Evolutionary conservation across 148 eudicot species (phyloP).

Genomic region (Fagopyrum homotropicum): DNA sequence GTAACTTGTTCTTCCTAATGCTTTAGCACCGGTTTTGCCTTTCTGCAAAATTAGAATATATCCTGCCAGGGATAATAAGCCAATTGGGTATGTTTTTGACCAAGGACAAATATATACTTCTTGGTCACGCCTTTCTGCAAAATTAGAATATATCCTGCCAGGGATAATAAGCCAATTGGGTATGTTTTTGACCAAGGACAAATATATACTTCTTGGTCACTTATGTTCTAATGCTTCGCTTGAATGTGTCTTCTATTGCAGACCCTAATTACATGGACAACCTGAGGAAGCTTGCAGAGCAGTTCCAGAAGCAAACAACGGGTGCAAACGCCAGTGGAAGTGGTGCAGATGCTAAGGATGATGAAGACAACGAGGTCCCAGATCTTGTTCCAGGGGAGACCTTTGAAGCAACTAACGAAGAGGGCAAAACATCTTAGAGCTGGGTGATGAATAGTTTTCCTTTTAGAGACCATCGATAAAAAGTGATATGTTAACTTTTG

Average conservation of each 20-base stretch:
- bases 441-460: too few species aligned
- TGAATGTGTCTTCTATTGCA: neutral
- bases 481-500: too few species aligned
- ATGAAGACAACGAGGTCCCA: conserved; percentile 78
- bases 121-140: conserved; percentile 25
- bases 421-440: conserved; percentile 18
- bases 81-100: conserved; percentile 47
- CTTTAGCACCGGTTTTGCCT: neutral
- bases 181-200: conserved; percentile 15
- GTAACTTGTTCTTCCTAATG: neutral
- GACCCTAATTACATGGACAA: conserved; percentile 89
- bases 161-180: conserved; percentile 79
- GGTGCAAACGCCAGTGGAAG: neutral
- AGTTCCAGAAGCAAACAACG: conserved; percentile 55
- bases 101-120: too few species aligned
- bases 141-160: conserved; percentile 77
- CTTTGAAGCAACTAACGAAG: conserved; percentile 85
- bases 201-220: too few species aligned
- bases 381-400: conserved; percentile 85
- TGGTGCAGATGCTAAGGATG: conserved; percentile 24
- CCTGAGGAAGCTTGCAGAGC: conserved; percentile 63
- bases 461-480: too few species aligned
- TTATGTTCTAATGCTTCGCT: neutral
- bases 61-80: conserved; percentile 75
- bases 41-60: conserved; percentile 57